Conservation (phyloP, 306 rosid species). For the Lathyrus aphaca region DNA sequence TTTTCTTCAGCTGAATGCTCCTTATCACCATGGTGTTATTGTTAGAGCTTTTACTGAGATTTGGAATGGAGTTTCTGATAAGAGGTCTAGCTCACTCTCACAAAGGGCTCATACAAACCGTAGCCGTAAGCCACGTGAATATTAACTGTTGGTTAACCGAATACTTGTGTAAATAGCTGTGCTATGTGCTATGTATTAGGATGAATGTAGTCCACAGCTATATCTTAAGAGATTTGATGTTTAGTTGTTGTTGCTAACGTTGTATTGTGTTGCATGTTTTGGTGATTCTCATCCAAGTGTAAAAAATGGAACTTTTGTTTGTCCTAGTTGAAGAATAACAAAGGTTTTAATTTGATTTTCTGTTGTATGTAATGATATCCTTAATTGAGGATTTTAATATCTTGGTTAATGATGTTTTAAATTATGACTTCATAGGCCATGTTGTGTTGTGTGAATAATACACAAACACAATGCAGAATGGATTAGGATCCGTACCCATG, state of each 20-base stretch:
- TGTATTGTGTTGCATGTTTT: slow-evolving; percentile 30
- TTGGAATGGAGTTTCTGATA: slow-evolving; percentile 78
- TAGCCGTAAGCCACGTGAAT: slow-evolving; percentile 52
- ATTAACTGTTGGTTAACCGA: not conserved
- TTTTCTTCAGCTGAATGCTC: slow-evolving; percentile 81
- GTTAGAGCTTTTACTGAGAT: slow-evolving; percentile 90
- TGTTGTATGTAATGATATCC: not conserved
- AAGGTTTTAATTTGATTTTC: not conserved
- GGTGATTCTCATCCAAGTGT: slow-evolving; percentile 22
- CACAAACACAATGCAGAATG: not conserved
- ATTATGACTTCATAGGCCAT: slow-evolving; percentile 4
- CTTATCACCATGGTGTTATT: slow-evolving; percentile 78
- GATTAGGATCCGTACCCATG: not conserved
- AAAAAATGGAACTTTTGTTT: slow-evolving; percentile 21
- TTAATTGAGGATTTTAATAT: not conserved
- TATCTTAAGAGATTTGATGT: slow-evolving; percentile 22
- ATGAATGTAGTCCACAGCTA: slow-evolving; percentile 12
- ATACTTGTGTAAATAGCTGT: slow-evolving; percentile 17
- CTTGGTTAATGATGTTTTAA: not conserved
- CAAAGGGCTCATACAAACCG: slow-evolving; percentile 21
- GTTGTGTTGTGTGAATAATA: not conserved
- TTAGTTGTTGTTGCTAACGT: slow-evolving; percentile 18
- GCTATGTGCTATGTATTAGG: slow-evolving; percentile 23
- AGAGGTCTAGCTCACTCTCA: slow-evolving; percentile 45
- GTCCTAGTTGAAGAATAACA: not conserved